Percentiles rank a stretch among this genome's conserved stretches.
Evolutionary conservation across 2,329 filamentous ascomycete genomes (phyloP).

Genomic region (Trichoderma arundinaceum): DNA sequence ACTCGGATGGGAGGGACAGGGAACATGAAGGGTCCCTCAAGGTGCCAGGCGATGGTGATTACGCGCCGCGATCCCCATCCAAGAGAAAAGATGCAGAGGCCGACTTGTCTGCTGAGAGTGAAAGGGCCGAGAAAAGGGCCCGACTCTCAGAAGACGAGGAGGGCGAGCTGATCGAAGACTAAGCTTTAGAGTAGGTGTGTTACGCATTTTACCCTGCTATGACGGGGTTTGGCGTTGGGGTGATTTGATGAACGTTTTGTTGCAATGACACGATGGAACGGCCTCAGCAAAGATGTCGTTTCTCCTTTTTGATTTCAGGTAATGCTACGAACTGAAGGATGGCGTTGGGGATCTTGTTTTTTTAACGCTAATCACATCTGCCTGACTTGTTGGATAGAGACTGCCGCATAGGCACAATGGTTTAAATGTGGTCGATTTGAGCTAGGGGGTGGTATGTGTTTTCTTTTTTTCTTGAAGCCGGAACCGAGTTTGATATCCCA

Average conservation of each 20-base stretch:
- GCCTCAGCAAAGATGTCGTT: conserved; percentile 14
- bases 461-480: background rate
- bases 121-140: conserved; percentile 51
- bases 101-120: conserved; percentile 42
- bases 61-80: conserved; percentile 45
- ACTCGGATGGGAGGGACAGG: conserved; percentile 40
- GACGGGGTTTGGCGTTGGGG: conserved; percentile 20
- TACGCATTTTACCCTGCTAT: background rate
- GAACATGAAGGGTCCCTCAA: conserved; percentile 41
- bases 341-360: conserved; percentile 23
- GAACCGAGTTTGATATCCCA: conserved; percentile 23
- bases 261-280: conserved; percentile 13
- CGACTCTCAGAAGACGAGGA: conserved; percentile 57
- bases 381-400: conserved; percentile 28
- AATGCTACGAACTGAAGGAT: conserved; percentile 16
- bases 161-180: conserved; percentile 53
- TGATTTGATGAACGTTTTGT: conserved; percentile 1
- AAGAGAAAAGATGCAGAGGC: conserved; percentile 53
- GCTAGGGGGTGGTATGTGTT: background rate
- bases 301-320: conserved; percentile 10
- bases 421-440: conserved; percentile 5
- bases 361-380: conserved; percentile 15
- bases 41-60: conserved; percentile 42
- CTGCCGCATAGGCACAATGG: conserved; percentile 30
- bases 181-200: background rate